Base-by-base conservation (phyloP, 768 basidiomycete species). In the Russula olivacea region DNA sequence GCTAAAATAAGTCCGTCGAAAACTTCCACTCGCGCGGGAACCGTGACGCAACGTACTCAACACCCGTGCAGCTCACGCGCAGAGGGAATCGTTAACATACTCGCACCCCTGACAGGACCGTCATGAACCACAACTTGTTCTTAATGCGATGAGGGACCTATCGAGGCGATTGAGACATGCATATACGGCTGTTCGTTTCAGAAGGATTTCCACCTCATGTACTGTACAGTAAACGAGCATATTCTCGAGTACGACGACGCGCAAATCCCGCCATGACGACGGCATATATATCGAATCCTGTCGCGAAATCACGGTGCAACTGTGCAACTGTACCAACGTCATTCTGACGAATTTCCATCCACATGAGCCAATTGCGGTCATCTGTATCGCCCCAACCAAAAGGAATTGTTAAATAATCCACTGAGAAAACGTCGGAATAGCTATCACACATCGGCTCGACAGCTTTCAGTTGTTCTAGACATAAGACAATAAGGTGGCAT, bases 11-110 rank as follows among this genome's bases (percentile, higher is more conserved):
- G 38, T 52, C 4, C 28, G 11, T 52, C n/a, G 23, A 60, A 60
- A 60, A 34, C 32, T 60, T 53, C 30, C 4, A 40, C 51, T 30
- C 41, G 52, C 59, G 59, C 59, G 52, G 51, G 21, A 61, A 61
- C 38, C 38, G 38, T 40, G 38, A 40, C 52, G 43, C 51, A 45
- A 53, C 21, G 32, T 21, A n/a, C 28, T 10, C 28, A 28, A 14
- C n/a, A n/a, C n/a, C n/a, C 7, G 10, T 23, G 21, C 47, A 17
- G 30, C 49, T 50, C 49, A 19, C 15, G 30, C 25, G 21, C 49
- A 19, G 49, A 50, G 25, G 25, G 48, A 12, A 49, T 28, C 25
- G 49, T 6, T 17, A 53, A 34, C 19, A 53, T 53, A 23, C 52
- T 36, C 30, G 51, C 51, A 34, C 34, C 25, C 48, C 25, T 21